Conservation (phyloP, 1,284 basidiomycete species). For the Ceratobasidium papillatum region DNA sequence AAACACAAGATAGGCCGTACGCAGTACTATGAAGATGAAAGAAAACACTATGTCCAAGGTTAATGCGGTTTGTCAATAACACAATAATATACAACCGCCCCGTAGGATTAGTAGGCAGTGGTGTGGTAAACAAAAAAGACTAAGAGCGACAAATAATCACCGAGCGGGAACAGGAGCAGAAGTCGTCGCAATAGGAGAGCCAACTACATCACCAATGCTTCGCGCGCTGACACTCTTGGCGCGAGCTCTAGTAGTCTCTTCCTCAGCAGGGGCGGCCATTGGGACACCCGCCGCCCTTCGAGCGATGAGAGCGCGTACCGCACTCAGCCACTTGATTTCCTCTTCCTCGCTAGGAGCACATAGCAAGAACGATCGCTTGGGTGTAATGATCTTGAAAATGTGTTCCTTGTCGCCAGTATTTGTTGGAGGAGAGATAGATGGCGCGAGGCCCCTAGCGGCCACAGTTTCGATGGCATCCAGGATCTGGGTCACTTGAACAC, state of each 20-base stretch:
- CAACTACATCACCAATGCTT: constrained; percentile 22
- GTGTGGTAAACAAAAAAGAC: not conserved
- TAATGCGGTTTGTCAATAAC: not conserved
- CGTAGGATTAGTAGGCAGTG: constrained; percentile 1
- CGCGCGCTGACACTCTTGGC: constrained; percentile 32
- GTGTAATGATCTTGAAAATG: constrained; percentile 96
- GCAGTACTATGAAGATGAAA: constrained; percentile 1
- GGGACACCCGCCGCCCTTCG: constrained; percentile 54
- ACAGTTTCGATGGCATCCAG: constrained; percentile 86
- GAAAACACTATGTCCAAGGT: not conserved
- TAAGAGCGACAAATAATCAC: not conserved
- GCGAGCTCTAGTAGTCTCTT: constrained; percentile 7
- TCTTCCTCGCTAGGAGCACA: constrained; percentile 98
- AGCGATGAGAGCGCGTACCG: constrained; percentile 88
- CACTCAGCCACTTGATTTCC: constrained; percentile 97
- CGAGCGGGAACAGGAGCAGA: constrained; percentile 22
- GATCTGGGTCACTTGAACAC: constrained; percentile 85
- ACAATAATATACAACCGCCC: constrained; percentile 35
- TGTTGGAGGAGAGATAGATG: constrained; percentile 38
- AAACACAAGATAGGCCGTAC: not conserved
- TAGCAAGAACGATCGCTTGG: constrained; percentile 86
- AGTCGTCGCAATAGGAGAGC: constrained; percentile 13
- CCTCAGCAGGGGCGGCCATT: not conserved
- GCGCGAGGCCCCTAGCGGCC: constrained; percentile 43
- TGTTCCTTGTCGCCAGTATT: constrained; percentile 50